phyloP scores from a whole-genome alignment of 768 basidiomycete species.

The Amylocystis lapponica region DNA sequence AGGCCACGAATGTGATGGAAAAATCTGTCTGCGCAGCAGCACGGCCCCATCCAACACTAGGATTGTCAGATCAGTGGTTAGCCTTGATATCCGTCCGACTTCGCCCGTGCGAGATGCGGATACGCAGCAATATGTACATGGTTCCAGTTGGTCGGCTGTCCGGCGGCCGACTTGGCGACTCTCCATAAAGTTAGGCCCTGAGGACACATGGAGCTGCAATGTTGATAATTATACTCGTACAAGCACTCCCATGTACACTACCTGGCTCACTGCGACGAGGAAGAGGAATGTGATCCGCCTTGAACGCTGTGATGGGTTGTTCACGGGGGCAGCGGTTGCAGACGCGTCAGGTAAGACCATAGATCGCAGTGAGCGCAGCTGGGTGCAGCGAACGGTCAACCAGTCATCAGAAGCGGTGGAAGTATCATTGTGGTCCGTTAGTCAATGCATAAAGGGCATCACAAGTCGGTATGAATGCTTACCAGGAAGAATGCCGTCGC shows the following conservation, averaged over 20 bases:
- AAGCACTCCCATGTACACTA: slow-evolving; percentile 81
- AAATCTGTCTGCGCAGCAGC: too few species aligned
- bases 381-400: background rate
- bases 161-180: too few species aligned
- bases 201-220: too few species aligned
- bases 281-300: slow-evolving; percentile 87
- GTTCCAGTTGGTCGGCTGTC: too few species aligned
- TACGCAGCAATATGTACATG: too few species aligned
- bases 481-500: slow-evolving; percentile 95
- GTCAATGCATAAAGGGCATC: slow-evolving; percentile 49
- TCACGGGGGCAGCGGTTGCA: slow-evolving; percentile 53
- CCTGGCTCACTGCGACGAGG: slow-evolving; percentile 74
- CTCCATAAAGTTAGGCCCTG: too few species aligned
- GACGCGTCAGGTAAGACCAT: slow-evolving; percentile 83
- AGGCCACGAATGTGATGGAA: too few species aligned
- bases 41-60: too few species aligned
- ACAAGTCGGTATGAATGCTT: slow-evolving; percentile 52
- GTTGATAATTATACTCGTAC: slow-evolving; percentile 52
- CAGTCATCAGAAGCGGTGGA: background rate
- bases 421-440: background rate
- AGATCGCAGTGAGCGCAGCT: slow-evolving; percentile 92
- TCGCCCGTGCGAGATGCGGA: too few species aligned
- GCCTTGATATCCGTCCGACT: too few species aligned
- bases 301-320: slow-evolving; percentile 74
- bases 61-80: too few species aligned